Evolutionary conservation across 306 rosid species (phyloP).

Genomic region (Ormosia emarginata): DNA sequence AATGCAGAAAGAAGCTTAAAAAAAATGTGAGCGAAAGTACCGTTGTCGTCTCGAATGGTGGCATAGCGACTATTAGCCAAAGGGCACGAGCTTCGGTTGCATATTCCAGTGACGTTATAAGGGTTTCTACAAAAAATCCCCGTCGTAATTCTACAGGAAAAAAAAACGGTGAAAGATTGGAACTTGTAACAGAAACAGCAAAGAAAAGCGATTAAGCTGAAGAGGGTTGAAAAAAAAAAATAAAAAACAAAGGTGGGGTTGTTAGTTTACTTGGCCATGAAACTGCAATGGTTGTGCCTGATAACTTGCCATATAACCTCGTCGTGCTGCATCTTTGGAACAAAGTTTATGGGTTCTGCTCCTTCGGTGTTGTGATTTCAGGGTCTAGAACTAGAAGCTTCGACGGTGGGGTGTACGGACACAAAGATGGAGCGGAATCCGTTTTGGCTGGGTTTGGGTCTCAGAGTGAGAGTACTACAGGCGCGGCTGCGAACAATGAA

Average conservation of each 20-base stretch:
- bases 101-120: conserved; percentile 81
- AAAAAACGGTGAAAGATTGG: neutral
- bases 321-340: conserved; percentile 38
- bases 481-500: neutral
- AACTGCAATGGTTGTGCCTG: conserved; percentile 51
- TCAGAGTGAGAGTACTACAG: neutral
- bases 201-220: neutral
- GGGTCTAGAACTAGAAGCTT: neutral
- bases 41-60: conserved; percentile 86
- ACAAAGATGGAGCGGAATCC: neutral
- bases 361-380: neutral
- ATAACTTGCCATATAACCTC: conserved; percentile 55
- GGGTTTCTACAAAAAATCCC: conserved; percentile 86
- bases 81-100: conserved; percentile 93
- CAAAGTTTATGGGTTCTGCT: neutral
- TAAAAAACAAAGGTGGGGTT: neutral
- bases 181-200: neutral
- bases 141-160: conserved; percentile 52
- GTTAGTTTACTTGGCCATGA: conserved; percentile 36
- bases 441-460: neutral
- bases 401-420: neutral
- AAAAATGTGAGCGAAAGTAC: conserved; percentile 29
- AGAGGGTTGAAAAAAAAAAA: neutral
- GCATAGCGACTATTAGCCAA: conserved; percentile 94
- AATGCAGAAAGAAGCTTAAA: neutral